phyloP scores from a whole-genome alignment of 192 early-diverging fungal genomes.

The Gryganskiella cystojenkinii region DNA sequence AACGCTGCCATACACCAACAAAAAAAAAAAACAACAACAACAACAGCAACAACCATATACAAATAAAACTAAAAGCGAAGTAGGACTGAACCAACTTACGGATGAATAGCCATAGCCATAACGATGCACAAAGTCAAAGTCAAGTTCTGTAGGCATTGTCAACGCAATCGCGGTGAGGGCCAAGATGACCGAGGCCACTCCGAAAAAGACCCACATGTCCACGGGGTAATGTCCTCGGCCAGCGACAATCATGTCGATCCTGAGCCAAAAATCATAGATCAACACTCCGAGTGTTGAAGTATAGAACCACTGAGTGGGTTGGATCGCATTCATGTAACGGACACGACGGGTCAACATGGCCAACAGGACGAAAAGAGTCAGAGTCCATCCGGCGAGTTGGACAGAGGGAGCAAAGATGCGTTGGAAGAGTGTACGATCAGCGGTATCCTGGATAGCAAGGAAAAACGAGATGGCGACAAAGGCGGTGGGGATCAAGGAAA shows the following conservation, averaged over 20 bases:
- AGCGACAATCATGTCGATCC: conserved; percentile 17
- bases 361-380: conserved; percentile 3
- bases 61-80: too few relatives aligned
- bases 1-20: neutral
- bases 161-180: conserved; percentile 17
- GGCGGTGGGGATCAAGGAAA: conserved; percentile 27
- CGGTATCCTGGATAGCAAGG: conserved; percentile 16
- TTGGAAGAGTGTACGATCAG: conserved; percentile 15
- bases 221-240: conserved; percentile 2
- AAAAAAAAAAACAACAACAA: neutral
- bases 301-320: conserved; percentile 50
- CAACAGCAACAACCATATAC: neutral
- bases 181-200: neutral
- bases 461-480: conserved; percentile 15
- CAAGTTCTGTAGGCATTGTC: conserved; percentile 48
- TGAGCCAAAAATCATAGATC: conserved; percentile 28
- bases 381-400: conserved; percentile 24
- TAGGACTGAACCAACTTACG: too few relatives aligned
- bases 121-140: conserved; percentile 49
- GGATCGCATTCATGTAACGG: conserved; percentile 24
- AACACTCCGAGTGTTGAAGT: conserved; percentile 8
- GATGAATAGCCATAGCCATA: conserved; percentile 48
- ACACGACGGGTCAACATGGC: conserved; percentile 34
- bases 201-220: conserved; percentile 25
- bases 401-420: conserved; percentile 17